Base-by-base conservation (phyloP, 257 asterid genomes). In the Solanum acaule region DNA sequence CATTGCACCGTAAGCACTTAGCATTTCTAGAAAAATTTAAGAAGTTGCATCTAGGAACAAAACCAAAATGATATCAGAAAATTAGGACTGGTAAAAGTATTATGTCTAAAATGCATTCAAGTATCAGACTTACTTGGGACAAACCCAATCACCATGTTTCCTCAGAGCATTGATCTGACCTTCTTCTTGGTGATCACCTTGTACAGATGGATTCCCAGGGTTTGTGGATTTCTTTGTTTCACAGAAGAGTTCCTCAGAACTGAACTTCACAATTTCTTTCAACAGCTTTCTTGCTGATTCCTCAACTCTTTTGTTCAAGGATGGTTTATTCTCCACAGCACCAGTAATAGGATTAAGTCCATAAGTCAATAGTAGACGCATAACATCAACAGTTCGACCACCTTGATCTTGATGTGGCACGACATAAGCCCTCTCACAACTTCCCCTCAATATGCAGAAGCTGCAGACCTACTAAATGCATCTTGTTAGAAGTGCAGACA, bases 121-220 rank as follows among this genome's bases (percentile, higher is more conserved):
- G 3, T 70, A 82, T 20, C 86, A 67, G 42, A 73, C 94, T 91
- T 94, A 97, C 99, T 90, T 92, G 91, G 98, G 94, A 89, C 99
- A 97, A 89, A 91, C 90, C 99, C 99, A 96, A 88, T 95, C 98
- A 77, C 98, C 96, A 85, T 90, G 93, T 93, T 93, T 95, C 91
- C 87, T 77, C 18, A 90, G 94, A 84, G 72, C 88, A 85, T 87
- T 85, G 83, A 23, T 37, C 89, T 87, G 93, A 87, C 87, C 90
- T 90, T 90, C 89, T 87, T 87, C 93, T 87, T 71, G 88, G 84
- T 72, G 88, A 84, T 72, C 91, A 70, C 86, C 93, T 79, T 86
- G 92, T n/a, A 79, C 67, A 49, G 92, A 84, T 27, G 90, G 89
- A 88, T 78, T 77, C 73, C 89, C 84, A 8, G 88, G 81, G 79